Base-by-base conservation (phyloP, 177 flowering plant species). In the Tripterygium wilfordii region DNA sequence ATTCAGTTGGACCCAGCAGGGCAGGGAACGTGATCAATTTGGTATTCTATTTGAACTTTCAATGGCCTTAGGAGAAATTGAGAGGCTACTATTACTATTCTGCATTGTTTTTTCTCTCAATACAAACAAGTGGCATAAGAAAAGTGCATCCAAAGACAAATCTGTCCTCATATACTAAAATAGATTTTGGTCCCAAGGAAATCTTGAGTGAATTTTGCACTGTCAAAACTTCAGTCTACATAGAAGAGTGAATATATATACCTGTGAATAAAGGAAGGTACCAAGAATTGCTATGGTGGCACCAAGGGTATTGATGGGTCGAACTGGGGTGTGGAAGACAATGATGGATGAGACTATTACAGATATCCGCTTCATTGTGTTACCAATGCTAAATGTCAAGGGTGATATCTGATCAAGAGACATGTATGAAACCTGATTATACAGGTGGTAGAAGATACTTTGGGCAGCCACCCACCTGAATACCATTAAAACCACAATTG, bases 391-490 rank as follows among this genome's bases (percentile, higher is more conserved):
- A 21, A 71, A 74, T 16, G 79, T 74, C 54, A 74, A 54, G 17
- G 76, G 79, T 46, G 79, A 67, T 13, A 74, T 74, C 51, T 71
- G 71, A 42, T 74, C 76, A 2, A 74, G 57, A 0, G 79, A 74
- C 79, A 74, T 74, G 57, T 74, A 74, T 37, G 79, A 74, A 15
- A 74, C 79, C 19, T 74, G 79, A 24, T 74, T 74, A 26, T 74
- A 74, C 36, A 71, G 43, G 53, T 75, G 79, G 47, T 75, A 75
- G 71, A 75, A 75, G 36, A 75, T 32, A 44, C 79, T 75, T 36
- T 71, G 79, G 2, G 76, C 76, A 2, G 58, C 77, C 31, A 75
- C 71, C 80, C 80, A 70, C 72, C 72, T 68, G 58, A 3, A 2
- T 41, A 26, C 48, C 37, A 19, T 30, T 20, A 48, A n/a, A 57